Evolutionary conservation across 2,329 filamentous ascomycete species (phyloP), one percentile per base, ranked within the genome.

Genomic region (Gremmenia infestans): DNA sequence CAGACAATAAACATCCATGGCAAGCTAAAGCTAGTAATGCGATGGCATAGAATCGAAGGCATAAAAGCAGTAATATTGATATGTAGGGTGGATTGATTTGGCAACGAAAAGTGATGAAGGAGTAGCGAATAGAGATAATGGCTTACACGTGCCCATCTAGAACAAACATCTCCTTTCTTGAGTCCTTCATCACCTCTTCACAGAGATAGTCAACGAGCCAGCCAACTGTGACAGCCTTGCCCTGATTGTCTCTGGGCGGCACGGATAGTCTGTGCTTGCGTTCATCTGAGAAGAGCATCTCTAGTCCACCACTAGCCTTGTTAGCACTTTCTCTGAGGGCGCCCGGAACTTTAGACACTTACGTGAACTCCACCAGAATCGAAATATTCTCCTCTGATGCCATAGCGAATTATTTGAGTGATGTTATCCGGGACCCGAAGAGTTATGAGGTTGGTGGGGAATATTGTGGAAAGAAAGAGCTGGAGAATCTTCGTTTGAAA

Each of bases 231-330:
- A 85, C 76, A 9, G 82, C 78, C 55, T 76, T 75, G 49, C 85
- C 85, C 58, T 82, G 74, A 52, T 79, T 74, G 67, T 86, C 80
- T 54, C 69, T 78, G 32, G 80, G 73, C 19, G 93, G 90, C 43
- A 97, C 72, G 3, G 78, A 74, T 47, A 99, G 71, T 22, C 78
- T 74, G 70, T 93, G 89, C 64, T 85, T 87, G 54, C 87, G 83
- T 73, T 91, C 78, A 70, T 96, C 87, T 35, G 86, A 84, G 74
- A 99, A 99, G 62, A 99, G 86, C 76, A 96, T 88, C 75, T 99
- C 94, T 17, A 99, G 82, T 22, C 94, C 94, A 60, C 94, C 94
- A 62, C 94, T 92, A 65, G 47, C 46, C 48, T n/a, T 48, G 56
- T 54, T 52, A 56, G 52, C 35, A 46, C 40, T 32, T 45, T 50